Evolutionary conservation across 805 yeast species (phyloP).

Genomic region (Candida jianshihensis): DNA sequence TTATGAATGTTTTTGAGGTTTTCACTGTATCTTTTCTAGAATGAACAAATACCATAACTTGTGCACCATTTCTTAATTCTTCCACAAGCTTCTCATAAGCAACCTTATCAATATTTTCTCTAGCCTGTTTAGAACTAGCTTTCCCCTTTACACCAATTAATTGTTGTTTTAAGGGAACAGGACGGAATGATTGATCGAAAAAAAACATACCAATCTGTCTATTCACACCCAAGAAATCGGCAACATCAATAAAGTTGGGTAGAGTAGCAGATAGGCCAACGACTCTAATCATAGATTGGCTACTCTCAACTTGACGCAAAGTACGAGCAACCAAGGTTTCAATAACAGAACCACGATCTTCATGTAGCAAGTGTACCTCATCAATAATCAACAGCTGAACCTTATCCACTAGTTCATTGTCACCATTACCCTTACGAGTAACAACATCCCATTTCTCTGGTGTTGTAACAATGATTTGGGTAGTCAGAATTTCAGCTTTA

Average conservation of each 20-base stretch:
- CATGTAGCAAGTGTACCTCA: constrained; percentile 94
- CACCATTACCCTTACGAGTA: constrained; percentile 88
- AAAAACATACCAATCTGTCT: constrained; percentile 88
- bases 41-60: constrained; percentile 96
- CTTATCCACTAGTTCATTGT: constrained; percentile 73
- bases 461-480: constrained; percentile 88
- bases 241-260: constrained; percentile 88
- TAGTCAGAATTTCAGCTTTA: constrained; percentile 65
- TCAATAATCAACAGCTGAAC: constrained; percentile 86
- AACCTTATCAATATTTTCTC: constrained; percentile 67
- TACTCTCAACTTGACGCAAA: constrained; percentile 85
- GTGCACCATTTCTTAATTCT: constrained; percentile 63
- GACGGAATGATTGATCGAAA: constrained; percentile 89
- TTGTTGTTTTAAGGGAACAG: constrained; percentile 87
- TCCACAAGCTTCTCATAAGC: constrained; percentile 71
- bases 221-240: constrained; percentile 90
- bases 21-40: constrained; percentile 89
- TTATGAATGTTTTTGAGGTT: constrained; percentile 67
- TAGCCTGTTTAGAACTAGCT: constrained; percentile 62
- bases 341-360: constrained; percentile 96
- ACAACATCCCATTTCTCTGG: constrained; percentile 99
- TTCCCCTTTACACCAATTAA: constrained; percentile 83
- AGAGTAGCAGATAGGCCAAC: constrained; percentile 90
- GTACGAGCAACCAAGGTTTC: constrained; percentile 95
- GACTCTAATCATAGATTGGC: constrained; percentile 91